phyloP scores from a whole-genome alignment of 2,329 filamentous ascomycete species.

The Aspergillus vadensis region DNA sequence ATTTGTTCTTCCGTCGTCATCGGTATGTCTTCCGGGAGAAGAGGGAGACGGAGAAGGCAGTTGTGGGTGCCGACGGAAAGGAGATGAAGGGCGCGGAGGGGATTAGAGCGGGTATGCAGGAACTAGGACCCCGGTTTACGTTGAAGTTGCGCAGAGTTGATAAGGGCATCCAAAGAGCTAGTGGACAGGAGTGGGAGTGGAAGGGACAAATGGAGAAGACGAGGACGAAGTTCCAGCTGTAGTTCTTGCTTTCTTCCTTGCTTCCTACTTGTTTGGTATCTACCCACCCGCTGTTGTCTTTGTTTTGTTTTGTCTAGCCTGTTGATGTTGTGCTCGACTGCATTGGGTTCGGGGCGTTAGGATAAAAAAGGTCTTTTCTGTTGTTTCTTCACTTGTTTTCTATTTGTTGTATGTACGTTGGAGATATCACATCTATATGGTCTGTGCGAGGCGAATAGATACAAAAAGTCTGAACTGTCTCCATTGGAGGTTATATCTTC shows the following conservation, averaged over 20 bases:
- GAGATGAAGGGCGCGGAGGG: slow-evolving; percentile 81
- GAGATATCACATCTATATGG: not conserved
- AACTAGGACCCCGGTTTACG: slow-evolving; percentile 80
- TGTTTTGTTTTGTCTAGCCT: not conserved
- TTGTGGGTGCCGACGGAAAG: slow-evolving; percentile 78
- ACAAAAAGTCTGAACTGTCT: not conserved
- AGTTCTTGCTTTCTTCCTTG: slow-evolving; percentile 18
- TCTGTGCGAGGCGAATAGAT: not conserved
- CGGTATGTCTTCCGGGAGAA: slow-evolving; percentile 93
- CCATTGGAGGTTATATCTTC: not conserved
- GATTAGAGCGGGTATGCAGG: slow-evolving; percentile 84
- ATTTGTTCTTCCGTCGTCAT: slow-evolving; percentile 89
- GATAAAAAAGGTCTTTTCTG: not conserved
- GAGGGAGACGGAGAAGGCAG: slow-evolving; percentile 80
- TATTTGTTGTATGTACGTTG: not conserved
- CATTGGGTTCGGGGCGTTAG: slow-evolving; percentile 7
- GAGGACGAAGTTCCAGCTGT: slow-evolving; percentile 91
- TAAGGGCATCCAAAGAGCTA: slow-evolving; percentile 76
- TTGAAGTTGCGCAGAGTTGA: slow-evolving; percentile 89
- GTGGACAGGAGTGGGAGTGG: slow-evolving; percentile 93
- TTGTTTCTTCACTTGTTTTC: not conserved
- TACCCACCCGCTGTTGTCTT: not conserved
- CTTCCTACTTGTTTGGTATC: not conserved
- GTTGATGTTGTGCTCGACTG: slow-evolving; percentile 1
- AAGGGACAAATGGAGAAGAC: slow-evolving; percentile 93